phyloP scores from a whole-genome alignment of 2,329 filamentous ascomycete genomes.

The Fusarium tuaranense region DNA sequence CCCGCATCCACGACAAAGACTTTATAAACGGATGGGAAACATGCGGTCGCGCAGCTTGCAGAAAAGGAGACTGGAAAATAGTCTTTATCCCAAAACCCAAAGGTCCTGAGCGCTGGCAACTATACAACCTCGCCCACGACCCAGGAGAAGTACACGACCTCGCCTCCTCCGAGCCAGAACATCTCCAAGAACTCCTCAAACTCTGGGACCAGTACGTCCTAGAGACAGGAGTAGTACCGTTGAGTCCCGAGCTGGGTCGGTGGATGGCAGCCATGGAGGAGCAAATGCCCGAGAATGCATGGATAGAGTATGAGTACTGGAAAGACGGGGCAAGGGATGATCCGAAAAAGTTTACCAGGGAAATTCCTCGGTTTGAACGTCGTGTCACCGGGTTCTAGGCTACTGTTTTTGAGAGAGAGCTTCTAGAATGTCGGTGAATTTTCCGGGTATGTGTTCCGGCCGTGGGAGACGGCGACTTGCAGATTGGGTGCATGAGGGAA shows the following conservation, averaged over 20 bases:
- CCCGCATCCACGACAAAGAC: slow-evolving; percentile 60
- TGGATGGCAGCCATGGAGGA: slow-evolving; percentile 71
- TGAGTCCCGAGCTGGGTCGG: slow-evolving; percentile 63
- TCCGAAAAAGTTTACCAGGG: slow-evolving; percentile 52
- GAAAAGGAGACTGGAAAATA: slow-evolving; percentile 68
- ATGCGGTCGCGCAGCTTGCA: slow-evolving; percentile 63
- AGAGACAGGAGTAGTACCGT: slow-evolving; percentile 31
- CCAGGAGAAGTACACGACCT: slow-evolving; percentile 63
- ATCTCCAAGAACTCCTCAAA: slow-evolving; percentile 60
- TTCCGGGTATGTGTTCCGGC: neutral
- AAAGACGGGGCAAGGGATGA: slow-evolving; percentile 56
- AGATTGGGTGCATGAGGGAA: neutral
- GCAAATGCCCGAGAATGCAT: slow-evolving; percentile 74
- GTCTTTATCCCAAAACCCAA: slow-evolving; percentile 66
- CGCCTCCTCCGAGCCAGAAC: slow-evolving; percentile 53
- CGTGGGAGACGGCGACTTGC: neutral
- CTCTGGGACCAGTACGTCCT: slow-evolving; percentile 68
- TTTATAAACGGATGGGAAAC: slow-evolving; percentile 68
- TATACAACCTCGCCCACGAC: slow-evolving; percentile 65
- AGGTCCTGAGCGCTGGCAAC: slow-evolving; percentile 64
- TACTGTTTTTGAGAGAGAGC: too few relatives aligned
- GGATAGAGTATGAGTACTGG: slow-evolving; percentile 77
- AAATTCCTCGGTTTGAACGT: slow-evolving; percentile 32
- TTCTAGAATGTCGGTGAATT: slow-evolving; percentile 14
- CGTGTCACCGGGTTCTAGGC: slow-evolving; percentile 20